Evolutionary conservation across 139 green algal species (phyloP), one percentile per base, ranked within the genome.

Genomic region (Bryopsis sp.): DNA sequence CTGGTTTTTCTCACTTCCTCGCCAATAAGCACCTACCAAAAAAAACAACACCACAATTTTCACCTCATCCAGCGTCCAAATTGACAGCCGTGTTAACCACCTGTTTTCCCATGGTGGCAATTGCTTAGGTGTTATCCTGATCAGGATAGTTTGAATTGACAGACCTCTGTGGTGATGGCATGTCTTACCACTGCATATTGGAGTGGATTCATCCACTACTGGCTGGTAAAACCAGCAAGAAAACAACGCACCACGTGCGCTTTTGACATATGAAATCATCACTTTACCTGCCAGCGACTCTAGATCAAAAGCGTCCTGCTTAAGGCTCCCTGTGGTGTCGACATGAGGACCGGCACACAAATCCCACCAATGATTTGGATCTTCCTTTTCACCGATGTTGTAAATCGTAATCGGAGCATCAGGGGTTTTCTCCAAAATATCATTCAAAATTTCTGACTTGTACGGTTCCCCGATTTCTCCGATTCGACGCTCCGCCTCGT

Each of bases 371-470:
- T 86, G 80, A 48, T 64, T 70, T 0, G 72, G 73, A 74, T 87
- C 77, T 8, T 84, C 82, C 39, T 82, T 75, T 35, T 90, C 78
- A 2, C 94, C 94, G 2, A 97, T 94, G 82, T 98, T 92, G 79
- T 97, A 98, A 68, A 99, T 95, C 29, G 94, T 99, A 83, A 99
- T 98, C 68, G 87, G 48, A 3, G 90, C 90, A 8, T 74, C 63
- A 1, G 88, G 78, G 61, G 92, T 78, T 11, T 73, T 78, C 19
- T 64, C 76, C 22, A 88, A 70, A 68, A 97, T 96, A 67, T 73
- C 74, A 35, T 97, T 79, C 36, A 99, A 79, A 71, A 99, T 95
- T 76, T 99, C 92, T 37, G 96, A 78, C 78, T 99, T 99, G 85
- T 97, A 99, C 0, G 93, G 83, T 81, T 99, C 93, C 46, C 82